Evolutionary conservation across 164 flowering plant species (phyloP), one percentile per base, ranked within the genome.

Genomic region (Euptelea pleiosperma): DNA sequence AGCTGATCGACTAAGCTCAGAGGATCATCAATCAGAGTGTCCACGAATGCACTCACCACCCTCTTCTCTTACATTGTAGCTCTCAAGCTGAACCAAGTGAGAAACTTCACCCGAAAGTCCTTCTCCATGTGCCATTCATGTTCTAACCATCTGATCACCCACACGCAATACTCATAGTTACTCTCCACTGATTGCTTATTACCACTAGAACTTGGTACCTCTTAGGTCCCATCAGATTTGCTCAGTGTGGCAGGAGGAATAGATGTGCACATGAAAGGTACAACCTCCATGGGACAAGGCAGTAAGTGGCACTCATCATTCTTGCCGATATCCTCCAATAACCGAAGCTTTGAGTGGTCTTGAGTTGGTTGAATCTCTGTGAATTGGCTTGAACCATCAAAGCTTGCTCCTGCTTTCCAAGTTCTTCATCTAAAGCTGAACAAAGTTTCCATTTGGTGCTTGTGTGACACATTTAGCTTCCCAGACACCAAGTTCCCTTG

Each of bases 71-170:
- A 77, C 53, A 19, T 58, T 10, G 78, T 76, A 4, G 94, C 82
- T 72, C 72, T 84, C 74, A 84, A 62, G 79, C 91, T 82, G 64
- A 82, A 90, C 97, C 97, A 90, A 18, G 89, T 83, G 3, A 87
- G 74, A 58, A 90, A 82, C 63, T 79, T 87, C 58, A 83, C 76
- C 37, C 89, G 68, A 52, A 87, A 87, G 6, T 72, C 73, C 52
- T 71, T 66, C 18, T 73, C 76, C 21, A 90, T 79, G 64, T 80
- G 77, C 21, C 92, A 90, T 48, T 71, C 70, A 8, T 72, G 60
- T 61, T 90, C 97, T 31, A 90, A 62, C 84, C 75, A 77, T 47
- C 82, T 72, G 19, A 90, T 68, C 3, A 67, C 79, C 64, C 72
- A 68, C 10, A 85, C 74, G 18, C 77, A 83, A 60, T 73, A 74